Base-by-base conservation (phyloP, 352 stramenopile species). In the Phytophthora aleatoria region DNA sequence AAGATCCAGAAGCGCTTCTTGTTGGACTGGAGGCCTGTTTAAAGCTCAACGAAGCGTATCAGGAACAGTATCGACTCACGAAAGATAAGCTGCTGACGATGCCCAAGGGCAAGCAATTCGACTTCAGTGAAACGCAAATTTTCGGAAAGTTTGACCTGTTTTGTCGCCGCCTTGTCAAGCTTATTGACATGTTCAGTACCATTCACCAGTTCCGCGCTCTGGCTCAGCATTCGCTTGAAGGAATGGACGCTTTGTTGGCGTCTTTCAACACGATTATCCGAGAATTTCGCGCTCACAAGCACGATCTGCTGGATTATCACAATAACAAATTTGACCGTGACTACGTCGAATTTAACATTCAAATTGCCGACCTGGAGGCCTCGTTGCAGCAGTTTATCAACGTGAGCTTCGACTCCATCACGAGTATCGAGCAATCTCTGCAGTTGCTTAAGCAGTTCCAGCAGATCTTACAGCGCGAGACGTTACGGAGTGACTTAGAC, bases 321-420 rank as follows among this genome's bases (percentile, higher is more conserved):
- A 91, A 91, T 70, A 95, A 95, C 65, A 94, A 95, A 57, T 98
- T 98, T 56, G 93, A 98, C 48, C 76, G 92, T 12, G 94, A 97
- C 64, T 98, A 97, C 59, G 87, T 98, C 8, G 90, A 97, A 54
- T 98, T 98, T 71, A 98, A 97, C 57, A 96, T 97, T 48, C 83
- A 92, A 57, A 95, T 97, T 43, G 85, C 86, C 0, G 90, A 97
- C 52, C 77, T 97, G 8, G 90, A 97, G 71, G 78, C 83, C 0
- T 89, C 75, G 5, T 73, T 97, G 20, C 89, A 97, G 74, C 85
- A 96, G 38, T 97, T 96, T 53, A 96, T 97, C 70, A 96, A 97
- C 64, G 80, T 92, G 15, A 90, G 76, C 50, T 97, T 97, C 30
- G 89, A 97, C 51, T 87, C 63, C 27, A 95, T 97, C 68, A 94